Conservation (phyloP, 179 eudicot species). For the Silene noctiflora region DNA sequence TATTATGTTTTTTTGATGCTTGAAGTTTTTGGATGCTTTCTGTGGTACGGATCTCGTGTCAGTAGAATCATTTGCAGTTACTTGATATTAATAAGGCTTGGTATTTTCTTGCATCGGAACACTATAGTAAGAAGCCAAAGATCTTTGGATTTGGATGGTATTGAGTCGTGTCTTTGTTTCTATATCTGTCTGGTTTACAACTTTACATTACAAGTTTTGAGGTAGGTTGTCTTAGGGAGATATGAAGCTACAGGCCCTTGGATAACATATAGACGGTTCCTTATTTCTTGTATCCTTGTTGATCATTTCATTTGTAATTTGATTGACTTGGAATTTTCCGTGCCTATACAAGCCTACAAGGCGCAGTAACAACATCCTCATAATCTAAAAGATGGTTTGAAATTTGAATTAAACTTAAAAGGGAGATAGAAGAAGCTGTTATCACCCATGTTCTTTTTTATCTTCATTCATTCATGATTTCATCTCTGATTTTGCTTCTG, state of each 20-base stretch:
- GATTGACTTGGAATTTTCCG: background rate
- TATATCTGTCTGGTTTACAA: background rate
- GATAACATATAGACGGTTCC: background rate
- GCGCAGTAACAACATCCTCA: background rate
- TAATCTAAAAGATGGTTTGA: background rate
- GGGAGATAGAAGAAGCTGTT: background rate
- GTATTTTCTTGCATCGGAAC: background rate
- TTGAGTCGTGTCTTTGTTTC: background rate
- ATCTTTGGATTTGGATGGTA: constrained; percentile 8
- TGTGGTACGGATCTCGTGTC: background rate
- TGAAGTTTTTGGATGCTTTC: background rate
- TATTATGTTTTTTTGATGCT: background rate
- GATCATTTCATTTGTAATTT: background rate
- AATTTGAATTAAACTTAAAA: background rate
- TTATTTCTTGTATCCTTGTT: background rate
- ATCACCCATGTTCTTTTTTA: background rate
- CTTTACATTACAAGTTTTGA: constrained; percentile 7
- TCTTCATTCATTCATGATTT: background rate
- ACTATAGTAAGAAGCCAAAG: background rate
- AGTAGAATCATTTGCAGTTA: background rate
- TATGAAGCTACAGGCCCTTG: background rate
- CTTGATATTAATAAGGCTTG: background rate
- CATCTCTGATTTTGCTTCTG: background rate
- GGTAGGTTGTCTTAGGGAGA: background rate
- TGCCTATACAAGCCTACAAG: background rate